Evolutionary conservation across 2,329 filamentous ascomycete genomes (phyloP), one percentile per base, ranked within the genome.

Genomic region (Alternaria metachromatica): DNA sequence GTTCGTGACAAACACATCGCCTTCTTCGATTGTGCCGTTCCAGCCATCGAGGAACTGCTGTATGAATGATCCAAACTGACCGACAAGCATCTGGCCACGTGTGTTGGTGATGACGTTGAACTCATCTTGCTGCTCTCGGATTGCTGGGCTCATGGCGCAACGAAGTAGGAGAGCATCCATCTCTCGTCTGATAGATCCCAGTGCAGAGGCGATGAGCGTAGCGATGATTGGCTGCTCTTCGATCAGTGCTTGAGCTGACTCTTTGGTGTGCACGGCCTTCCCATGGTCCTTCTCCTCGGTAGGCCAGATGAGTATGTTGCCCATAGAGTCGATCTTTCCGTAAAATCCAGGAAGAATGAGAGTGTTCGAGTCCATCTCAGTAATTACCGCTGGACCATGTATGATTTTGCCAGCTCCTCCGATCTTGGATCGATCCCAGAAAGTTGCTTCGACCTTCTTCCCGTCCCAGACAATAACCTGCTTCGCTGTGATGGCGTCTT

Each of bases 141-240:
- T 85, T 0, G 82, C 83, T 0, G 84, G 84, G 3, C 82, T 84
- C 83, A 86, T 85, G 45, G 83, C 82, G 57, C 82, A 84, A 9
- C 84, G 80, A n/a, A 85, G 78, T 80, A 85, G 84, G 30, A 85
- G 75, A 1, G 81, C 83, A 60, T 85, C 84, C 84, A 86, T 86
- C 63, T 86, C 84, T 26, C 80, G 78, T 37, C 84, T 78, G 48
- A 83, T 84, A 0, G 83, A 84, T 9, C 80, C 81, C 10, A 85
- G 76, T 0, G 83, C 80, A 7, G 82, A 81, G 2, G 81, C 79
- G 5, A 85, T 80, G 3, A 85, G 72, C 0, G 83, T 84, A 0
- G 83, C 78, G 37, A 85, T 78, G 0, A 84, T 68, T 0, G 82
- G 82, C 5, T 80, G 80, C 44, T 76, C 76, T 7, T 76, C 72